Percentiles rank a stretch among this genome's conserved stretches.
Evolutionary conservation across 1,284 basidiomycete genomes (phyloP).

Genomic region (Trametes versicolor): DNA sequence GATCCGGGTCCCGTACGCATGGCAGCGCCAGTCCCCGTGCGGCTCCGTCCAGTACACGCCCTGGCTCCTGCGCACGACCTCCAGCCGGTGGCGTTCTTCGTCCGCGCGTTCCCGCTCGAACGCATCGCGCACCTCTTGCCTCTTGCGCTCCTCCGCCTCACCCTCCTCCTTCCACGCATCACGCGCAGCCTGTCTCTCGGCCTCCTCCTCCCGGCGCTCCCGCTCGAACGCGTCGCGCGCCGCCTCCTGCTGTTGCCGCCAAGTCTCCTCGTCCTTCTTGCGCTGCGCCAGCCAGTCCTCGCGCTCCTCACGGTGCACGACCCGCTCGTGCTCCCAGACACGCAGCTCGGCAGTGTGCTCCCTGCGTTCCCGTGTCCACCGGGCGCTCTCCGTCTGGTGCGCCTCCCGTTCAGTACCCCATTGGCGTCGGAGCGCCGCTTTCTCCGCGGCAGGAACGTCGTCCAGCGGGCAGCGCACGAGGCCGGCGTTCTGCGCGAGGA

Average conservation of each 20-base stretch:
- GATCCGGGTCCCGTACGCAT: conserved; percentile 28
- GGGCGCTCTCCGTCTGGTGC: conserved; percentile 8
- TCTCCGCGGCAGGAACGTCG: conserved; percentile 17
- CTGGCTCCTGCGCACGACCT: conserved; percentile 29
- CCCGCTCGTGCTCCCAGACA: conserved; percentile 15
- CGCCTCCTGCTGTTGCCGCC: background rate
- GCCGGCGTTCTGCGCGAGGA: conserved; percentile 21
- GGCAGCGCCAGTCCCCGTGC: conserved; percentile 26
- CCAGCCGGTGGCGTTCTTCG: conserved; percentile 28
- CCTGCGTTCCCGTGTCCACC: conserved; percentile 22
- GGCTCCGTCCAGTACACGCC: conserved; percentile 34
- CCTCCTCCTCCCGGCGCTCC: background rate
- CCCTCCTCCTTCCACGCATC: background rate
- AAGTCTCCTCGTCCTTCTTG: background rate
- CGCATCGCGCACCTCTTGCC: conserved; percentile 22
- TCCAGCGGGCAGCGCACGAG: conserved; percentile 16
- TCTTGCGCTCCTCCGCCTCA: conserved; percentile 22
- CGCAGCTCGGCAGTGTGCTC: conserved; percentile 9
- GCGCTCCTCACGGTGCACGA: conserved; percentile 3
- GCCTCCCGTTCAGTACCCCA: conserved; percentile 10
- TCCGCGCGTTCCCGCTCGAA: conserved; percentile 7
- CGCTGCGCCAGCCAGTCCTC: conserved; percentile 4
- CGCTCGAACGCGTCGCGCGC: background rate
- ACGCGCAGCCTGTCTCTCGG: background rate
- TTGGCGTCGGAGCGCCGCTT: conserved; percentile 9